Conservation (phyloP, 1,284 basidiomycete genomes). For the Fomitopsis pinicola region DNA sequence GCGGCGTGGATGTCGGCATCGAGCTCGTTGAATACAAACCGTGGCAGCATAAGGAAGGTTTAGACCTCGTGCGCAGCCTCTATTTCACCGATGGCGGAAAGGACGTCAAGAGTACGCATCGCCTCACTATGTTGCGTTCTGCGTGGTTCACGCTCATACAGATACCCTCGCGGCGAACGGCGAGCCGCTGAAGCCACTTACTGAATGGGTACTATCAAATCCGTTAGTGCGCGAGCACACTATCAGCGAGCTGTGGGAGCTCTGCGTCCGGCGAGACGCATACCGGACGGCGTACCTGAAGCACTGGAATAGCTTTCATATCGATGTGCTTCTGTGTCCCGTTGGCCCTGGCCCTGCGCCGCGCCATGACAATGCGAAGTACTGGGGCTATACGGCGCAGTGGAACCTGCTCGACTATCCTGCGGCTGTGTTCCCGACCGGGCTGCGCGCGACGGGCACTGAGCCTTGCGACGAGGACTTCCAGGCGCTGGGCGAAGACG, state of each 20-base stretch:
- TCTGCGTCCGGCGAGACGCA: neutral
- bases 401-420: conserved; percentile 6
- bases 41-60: conserved; percentile 28
- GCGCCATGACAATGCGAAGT: conserved; percentile 2
- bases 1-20: conserved; percentile 31
- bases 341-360: conserved; percentile 1
- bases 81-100: conserved; percentile 3
- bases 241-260: neutral
- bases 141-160: neutral
- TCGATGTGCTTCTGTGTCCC: conserved; percentile 4
- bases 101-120: neutral
- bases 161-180: neutral
- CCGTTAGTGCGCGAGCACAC: conserved; percentile 1
- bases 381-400: conserved; percentile 5
- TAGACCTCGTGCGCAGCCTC: conserved; percentile 21
- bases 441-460: neutral
- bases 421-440: conserved; percentile 1
- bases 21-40: conserved; percentile 39
- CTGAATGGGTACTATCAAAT: conserved; percentile 1
- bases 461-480: neutral
- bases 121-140: neutral
- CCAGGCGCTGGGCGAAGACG: neutral
- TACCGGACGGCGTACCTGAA: conserved; percentile 1
- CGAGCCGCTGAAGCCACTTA: neutral
- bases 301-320: neutral